These are phyloP conservation scores for Berkeleyomyces basicola DNA, from an alignment of 2,329 filamentous ascomycete genomes.

Conservation along the genomic window DNA sequence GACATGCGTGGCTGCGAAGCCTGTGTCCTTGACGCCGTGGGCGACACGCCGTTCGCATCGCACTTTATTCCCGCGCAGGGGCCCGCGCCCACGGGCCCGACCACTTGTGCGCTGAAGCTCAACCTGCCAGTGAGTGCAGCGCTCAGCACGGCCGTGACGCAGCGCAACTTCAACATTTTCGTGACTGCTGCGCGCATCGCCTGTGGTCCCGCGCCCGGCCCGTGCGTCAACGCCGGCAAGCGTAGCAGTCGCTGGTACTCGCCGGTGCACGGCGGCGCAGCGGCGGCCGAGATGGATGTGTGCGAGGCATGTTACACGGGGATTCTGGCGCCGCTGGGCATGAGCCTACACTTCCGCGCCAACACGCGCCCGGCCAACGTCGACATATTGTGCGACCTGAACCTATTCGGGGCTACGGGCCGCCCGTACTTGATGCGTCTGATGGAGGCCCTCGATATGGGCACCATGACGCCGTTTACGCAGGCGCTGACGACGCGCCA, in stretches of 20 bases:
- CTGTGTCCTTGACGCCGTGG: slow-evolving; percentile 23
- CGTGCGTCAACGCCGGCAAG: slow-evolving; percentile 20
- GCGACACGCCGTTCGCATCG: slow-evolving; percentile 17
- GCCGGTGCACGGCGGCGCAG: slow-evolving; percentile 13
- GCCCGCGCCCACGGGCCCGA: background rate
- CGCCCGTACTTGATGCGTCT: slow-evolving; percentile 17
- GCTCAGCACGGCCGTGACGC: slow-evolving; percentile 17
- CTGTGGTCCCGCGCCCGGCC: slow-evolving; percentile 17
- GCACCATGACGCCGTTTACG: slow-evolving; percentile 21
- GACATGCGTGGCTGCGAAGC: slow-evolving; percentile 21
- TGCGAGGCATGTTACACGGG: slow-evolving; percentile 23
- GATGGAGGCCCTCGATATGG: slow-evolving; percentile 20
- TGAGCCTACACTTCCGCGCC: slow-evolving; percentile 19
- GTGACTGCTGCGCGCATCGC: slow-evolving; percentile 17
- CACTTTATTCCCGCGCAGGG: slow-evolving; percentile 18
- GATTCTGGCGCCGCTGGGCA: slow-evolving; percentile 17
- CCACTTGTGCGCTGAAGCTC: slow-evolving; percentile 17
- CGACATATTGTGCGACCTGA: slow-evolving; percentile 21
- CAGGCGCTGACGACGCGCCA: slow-evolving; percentile 11
- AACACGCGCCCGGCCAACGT: slow-evolving; percentile 14
- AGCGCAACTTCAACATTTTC: slow-evolving; percentile 19
- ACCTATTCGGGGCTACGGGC: slow-evolving; percentile 18
- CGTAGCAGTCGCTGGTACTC: slow-evolving; percentile 23
- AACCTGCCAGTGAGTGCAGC: slow-evolving; percentile 17
- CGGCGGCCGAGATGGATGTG: slow-evolving; percentile 17